Evolutionary conservation across 257 asterid species (phyloP).

Genomic region (Capsicum chinense): DNA sequence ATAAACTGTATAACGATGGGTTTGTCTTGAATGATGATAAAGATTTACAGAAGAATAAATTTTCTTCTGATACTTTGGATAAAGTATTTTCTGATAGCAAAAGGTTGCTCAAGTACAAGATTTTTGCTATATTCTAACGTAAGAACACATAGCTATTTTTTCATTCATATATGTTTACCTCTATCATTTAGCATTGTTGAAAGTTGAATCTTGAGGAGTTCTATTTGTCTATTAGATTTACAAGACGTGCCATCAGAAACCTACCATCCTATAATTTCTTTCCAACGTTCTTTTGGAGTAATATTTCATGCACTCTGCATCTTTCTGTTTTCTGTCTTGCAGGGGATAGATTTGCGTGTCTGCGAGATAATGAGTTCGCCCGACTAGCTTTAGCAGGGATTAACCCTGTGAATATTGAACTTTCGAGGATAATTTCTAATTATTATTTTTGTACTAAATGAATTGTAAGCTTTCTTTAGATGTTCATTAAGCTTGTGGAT

Average conservation of each 20-base stretch:
- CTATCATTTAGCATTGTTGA: constrained; percentile 15
- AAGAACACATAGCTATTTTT: constrained; percentile 31
- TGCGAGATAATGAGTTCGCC: constrained; percentile 41
- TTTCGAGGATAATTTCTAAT: constrained; percentile 57
- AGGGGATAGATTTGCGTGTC: constrained; percentile 64
- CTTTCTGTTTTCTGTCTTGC: not conserved
- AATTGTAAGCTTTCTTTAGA: not conserved
- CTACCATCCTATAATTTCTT: not conserved
- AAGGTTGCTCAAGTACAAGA: constrained; percentile 73
- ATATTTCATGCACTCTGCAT: not conserved
- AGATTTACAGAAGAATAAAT: constrained; percentile 30
- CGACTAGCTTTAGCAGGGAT: constrained; percentile 39
- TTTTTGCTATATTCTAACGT: constrained; percentile 76
- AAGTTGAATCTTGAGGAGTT: not conserved
- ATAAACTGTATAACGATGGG: constrained; percentile 68
- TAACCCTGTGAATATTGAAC: constrained; percentile 52
- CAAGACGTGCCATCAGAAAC: no score
- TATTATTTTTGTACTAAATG: not conserved
- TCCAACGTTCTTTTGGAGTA: constrained; percentile 10
- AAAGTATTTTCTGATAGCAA: constrained; percentile 65
- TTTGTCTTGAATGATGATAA: constrained; percentile 54
- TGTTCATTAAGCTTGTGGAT: constrained; percentile 25
- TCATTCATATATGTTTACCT: constrained; percentile 5
- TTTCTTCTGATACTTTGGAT: constrained; percentile 43
- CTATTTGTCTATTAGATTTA: not conserved